Percentiles rank a stretch among this genome's conserved stretches.
Conservation (phyloP, 2,329 filamentous ascomycete genomes). For the Zalaria sp. region DNA sequence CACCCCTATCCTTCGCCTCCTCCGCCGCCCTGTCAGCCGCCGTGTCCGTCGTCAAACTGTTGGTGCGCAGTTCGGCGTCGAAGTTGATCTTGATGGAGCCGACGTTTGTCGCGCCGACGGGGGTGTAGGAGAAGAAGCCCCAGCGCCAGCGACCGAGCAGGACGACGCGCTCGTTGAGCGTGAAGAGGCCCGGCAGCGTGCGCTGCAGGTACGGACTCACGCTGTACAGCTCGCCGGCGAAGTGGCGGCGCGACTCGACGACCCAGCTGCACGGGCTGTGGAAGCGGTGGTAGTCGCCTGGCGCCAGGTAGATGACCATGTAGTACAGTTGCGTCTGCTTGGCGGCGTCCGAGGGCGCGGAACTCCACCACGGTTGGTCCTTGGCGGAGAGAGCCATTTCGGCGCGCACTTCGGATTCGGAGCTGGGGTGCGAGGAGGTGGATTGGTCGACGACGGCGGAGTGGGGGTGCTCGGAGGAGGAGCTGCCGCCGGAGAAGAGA, state of each 20-base stretch:
- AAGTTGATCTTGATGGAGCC: slow-evolving; percentile 97
- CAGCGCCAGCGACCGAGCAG: slow-evolving; percentile 88
- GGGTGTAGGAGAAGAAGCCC: slow-evolving; percentile 93
- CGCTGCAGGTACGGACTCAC: slow-evolving; percentile 92
- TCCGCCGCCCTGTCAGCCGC: slow-evolving; percentile 77
- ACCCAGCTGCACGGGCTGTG: slow-evolving; percentile 95
- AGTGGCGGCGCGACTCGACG: slow-evolving; percentile 86
- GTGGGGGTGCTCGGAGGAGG: slow-evolving; percentile 1
- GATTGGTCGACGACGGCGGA: slow-evolving; percentile 52
- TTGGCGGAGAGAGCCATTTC: slow-evolving; percentile 60
- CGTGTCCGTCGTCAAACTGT: slow-evolving; percentile 83
- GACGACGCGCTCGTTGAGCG: slow-evolving; percentile 89
- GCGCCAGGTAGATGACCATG: slow-evolving; percentile 86
- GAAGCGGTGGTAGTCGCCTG: slow-evolving; percentile 96
- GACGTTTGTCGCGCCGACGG: slow-evolving; percentile 94
- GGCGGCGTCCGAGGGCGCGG: slow-evolving; percentile 17
- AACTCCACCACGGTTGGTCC: slow-evolving; percentile 38
- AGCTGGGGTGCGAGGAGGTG: slow-evolving; percentile 48
- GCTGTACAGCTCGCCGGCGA: slow-evolving; percentile 88
- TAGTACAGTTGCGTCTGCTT: slow-evolving; percentile 67
- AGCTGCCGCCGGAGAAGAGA: slow-evolving; percentile 56
- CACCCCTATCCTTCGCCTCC: slow-evolving; percentile 58
- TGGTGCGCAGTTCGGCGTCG: slow-evolving; percentile 84
- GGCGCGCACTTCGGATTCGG: slow-evolving; percentile 69
- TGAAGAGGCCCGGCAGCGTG: slow-evolving; percentile 86